Percentiles rank a stretch among this genome's conserved stretches.
These are phyloP conservation scores for Colletotrichum tropicicola DNA, from an alignment of 2,329 filamentous ascomycete genomes.

Conservation along the genomic window DNA sequence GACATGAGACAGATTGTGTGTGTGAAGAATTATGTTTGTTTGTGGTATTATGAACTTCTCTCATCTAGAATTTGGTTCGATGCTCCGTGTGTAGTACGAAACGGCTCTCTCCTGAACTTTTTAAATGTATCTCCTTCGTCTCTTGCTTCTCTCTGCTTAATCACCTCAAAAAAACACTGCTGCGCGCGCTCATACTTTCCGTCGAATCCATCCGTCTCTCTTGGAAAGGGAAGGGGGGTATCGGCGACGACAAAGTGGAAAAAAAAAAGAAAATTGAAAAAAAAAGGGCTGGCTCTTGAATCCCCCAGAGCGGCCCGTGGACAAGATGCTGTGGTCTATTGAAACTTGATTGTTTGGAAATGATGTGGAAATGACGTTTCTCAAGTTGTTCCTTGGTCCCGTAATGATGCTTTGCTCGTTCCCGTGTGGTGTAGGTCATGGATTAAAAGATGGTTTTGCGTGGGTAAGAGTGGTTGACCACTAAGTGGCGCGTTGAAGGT, in stretches of 20 bases:
- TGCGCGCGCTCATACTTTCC: slow-evolving; percentile 30
- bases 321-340: slow-evolving; percentile 20
- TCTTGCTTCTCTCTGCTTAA: background rate
- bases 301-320: background rate
- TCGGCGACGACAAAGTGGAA: slow-evolving; percentile 30
- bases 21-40: slow-evolving; percentile 10
- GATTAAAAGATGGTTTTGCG: slow-evolving; percentile 23
- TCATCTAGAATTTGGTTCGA: slow-evolving; percentile 13
- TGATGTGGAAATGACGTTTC: slow-evolving; percentile 7
- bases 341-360: no score
- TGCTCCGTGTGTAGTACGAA: background rate
- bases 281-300: background rate
- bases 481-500: background rate
- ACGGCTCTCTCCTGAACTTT: background rate
- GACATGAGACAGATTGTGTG: background rate
- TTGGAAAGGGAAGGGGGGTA: slow-evolving; percentile 31
- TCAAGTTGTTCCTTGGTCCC: slow-evolving; percentile 19
- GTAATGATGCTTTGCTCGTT: slow-evolving; percentile 29
- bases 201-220: slow-evolving; percentile 30
- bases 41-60: slow-evolving; percentile 21
- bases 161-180: background rate
- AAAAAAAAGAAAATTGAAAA: background rate
- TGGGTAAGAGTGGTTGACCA: background rate
- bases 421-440: slow-evolving; percentile 19
- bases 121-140: background rate